These are phyloP conservation scores for Xylaria scruposa DNA, from an alignment of 495 filamentous ascomycete genomes.

Conservation along the genomic window DNA sequence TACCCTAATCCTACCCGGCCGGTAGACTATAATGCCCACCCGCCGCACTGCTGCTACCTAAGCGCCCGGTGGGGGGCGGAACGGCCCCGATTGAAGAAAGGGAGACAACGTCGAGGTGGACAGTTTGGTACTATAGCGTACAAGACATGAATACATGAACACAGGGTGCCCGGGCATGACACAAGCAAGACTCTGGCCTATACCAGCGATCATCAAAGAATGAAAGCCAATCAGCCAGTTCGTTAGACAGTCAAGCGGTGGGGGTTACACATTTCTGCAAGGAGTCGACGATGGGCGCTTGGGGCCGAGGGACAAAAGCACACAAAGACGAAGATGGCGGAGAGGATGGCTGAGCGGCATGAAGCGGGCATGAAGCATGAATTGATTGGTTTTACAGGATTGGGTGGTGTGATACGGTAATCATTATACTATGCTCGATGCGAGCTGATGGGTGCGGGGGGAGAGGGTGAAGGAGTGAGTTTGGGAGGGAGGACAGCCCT, in stretches of 20 bases:
- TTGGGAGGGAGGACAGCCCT: neutral
- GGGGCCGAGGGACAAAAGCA: neutral
- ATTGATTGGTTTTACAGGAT: slow-evolving; percentile 13
- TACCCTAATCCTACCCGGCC: neutral
- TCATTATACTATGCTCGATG: slow-evolving; percentile 10
- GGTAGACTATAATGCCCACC: neutral
- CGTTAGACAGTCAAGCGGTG: neutral
- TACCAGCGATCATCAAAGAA: neutral
- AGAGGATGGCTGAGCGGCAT: neutral
- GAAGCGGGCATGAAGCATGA: slow-evolving; percentile 16
- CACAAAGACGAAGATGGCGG: neutral
- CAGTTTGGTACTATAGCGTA: neutral
- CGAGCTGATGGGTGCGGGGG: slow-evolving; percentile 19
- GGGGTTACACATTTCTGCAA: slow-evolving; percentile 18
- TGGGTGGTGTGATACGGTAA: slow-evolving; percentile 19
- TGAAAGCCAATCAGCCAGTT: neutral
- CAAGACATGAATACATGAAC: neutral
- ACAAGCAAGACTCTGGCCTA: neutral
- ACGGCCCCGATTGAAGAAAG: slow-evolving; percentile 1
- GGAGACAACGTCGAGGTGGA: neutral
- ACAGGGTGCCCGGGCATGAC: neutral
- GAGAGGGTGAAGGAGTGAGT: neutral
- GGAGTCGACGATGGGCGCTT: slow-evolving; percentile 22
- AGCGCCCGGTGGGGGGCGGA: slow-evolving; percentile 21
- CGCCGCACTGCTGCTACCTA: neutral